phyloP scores from a whole-genome alignment of 1,139 yeast species.

The Diutina neorugosa region DNA sequence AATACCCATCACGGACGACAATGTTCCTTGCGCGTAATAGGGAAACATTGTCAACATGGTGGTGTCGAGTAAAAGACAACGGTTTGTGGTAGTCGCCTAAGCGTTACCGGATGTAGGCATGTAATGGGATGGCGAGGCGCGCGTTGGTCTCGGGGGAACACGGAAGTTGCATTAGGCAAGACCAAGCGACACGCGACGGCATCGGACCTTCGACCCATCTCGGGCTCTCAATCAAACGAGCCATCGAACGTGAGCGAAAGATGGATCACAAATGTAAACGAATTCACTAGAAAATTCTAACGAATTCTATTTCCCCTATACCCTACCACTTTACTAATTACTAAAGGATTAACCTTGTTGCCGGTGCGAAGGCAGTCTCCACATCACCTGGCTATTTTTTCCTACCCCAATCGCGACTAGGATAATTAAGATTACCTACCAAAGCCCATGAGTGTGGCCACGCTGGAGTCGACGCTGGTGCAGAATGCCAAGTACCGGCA shows the following conservation, averaged over 20 bases:
- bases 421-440: background rate
- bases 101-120: no score
- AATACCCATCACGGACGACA: no score
- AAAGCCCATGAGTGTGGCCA: background rate
- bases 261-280: no score
- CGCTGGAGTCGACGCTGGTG: background rate
- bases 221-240: background rate
- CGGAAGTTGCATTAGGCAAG: background rate
- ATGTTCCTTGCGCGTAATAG: no score
- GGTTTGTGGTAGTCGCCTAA: no score
- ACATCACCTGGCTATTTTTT: background rate
- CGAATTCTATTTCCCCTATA: no score
- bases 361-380: background rate
- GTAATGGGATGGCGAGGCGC: background rate
- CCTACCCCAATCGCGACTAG: background rate
- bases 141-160: background rate
- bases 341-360: background rate
- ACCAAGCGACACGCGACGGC: background rate
- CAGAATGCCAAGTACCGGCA: constrained; percentile 11
- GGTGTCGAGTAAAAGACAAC: no score
- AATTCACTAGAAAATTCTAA: no score
- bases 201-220: background rate
- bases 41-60: no score
- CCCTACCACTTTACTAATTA: no score
- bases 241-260: no score